Evolutionary conservation across 2,329 filamentous ascomycete genomes (phyloP), one percentile per base, ranked within the genome.

Genomic region (Paraconiothyrium brasiliense): DNA sequence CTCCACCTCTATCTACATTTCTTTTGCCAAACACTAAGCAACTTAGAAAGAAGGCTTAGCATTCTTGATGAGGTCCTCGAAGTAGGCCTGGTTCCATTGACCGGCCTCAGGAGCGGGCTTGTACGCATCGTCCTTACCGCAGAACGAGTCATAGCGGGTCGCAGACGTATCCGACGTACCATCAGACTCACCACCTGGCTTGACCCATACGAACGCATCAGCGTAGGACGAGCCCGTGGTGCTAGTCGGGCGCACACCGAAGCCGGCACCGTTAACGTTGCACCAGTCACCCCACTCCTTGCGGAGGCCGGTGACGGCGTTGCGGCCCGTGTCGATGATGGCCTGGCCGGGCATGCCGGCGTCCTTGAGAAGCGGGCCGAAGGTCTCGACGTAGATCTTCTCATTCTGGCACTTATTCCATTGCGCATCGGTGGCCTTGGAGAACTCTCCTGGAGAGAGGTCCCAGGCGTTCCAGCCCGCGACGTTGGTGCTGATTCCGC

Each of bases 201-300:
- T 91, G 69, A 90, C 81, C 89, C 89, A 91, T 61, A 91, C 89
- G 66, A 91, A 89, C 34, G 88, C 85, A 75, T 92, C 89, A 24
- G 84, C 81, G 27, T 88, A 79, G 1, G 78, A 72, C 62, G 86
- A 82, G 16, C 86, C 87, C 4, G 89, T 91, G 73, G 84, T 81
- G 30, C 85, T 79, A 0, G 86, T 86, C 1, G 88, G 88, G 11
- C 87, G 84, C 16, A 79, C 78, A 66, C 89, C 89, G 67, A 90
- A 90, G 13, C 89, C 88, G 55, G 87, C 86, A 47, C 85, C 86
- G 60, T 82, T 85, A 68, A 90, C 82, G 74, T 90, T 91, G 81
- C 89, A 91, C 89, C 89, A 91, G 77, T 90, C 80, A 46, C 88
- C 88, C 87, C 88, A 89, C 56, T 79, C 79, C 62, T 80, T 77